Evolutionary conservation across 2,329 filamentous ascomycete species (phyloP).

Genomic region (Arachnomyces sp.): DNA sequence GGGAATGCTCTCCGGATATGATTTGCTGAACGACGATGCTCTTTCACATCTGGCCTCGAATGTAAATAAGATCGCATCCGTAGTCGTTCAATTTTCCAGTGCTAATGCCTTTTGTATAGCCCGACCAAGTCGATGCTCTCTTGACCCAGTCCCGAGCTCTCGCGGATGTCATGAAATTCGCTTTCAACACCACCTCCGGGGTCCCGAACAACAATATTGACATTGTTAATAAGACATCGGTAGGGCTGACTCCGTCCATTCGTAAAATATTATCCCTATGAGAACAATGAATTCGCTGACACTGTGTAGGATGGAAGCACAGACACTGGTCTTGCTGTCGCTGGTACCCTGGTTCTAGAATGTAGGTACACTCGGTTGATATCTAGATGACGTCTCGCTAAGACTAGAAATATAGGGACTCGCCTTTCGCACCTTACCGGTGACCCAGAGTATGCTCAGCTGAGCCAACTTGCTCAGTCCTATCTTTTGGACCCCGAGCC

Average conservation of each 20-base stretch:
- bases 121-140: conserved; percentile 49
- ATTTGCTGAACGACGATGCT: conserved; percentile 56
- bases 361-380: conserved; percentile 28
- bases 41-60: conserved; percentile 38
- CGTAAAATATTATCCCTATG: no score
- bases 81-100: not conserved
- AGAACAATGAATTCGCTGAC: conserved; percentile 8
- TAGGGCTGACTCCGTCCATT: no score
- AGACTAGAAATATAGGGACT: conserved; percentile 47
- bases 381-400: no score
- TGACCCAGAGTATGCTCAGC: conserved; percentile 55
- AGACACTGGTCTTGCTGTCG: conserved; percentile 66
- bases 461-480: conserved; percentile 60
- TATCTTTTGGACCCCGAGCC: conserved; percentile 64
- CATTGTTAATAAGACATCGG: conserved; percentile 37
- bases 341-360: conserved; percentile 72
- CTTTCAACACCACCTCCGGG: conserved; percentile 69
- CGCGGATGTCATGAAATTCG: conserved; percentile 65
- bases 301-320: conserved; percentile 36
- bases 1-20: conserved; percentile 65
- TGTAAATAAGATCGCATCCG: conserved; percentile 9
- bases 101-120: conserved; percentile 4
- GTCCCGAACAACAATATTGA: conserved; percentile 64
- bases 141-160: conserved; percentile 61
- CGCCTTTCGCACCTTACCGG: conserved; percentile 68